Conservation (phyloP, 2,329 filamentous ascomycete genomes). For the Neofusicoccum kwambonambiense region DNA sequence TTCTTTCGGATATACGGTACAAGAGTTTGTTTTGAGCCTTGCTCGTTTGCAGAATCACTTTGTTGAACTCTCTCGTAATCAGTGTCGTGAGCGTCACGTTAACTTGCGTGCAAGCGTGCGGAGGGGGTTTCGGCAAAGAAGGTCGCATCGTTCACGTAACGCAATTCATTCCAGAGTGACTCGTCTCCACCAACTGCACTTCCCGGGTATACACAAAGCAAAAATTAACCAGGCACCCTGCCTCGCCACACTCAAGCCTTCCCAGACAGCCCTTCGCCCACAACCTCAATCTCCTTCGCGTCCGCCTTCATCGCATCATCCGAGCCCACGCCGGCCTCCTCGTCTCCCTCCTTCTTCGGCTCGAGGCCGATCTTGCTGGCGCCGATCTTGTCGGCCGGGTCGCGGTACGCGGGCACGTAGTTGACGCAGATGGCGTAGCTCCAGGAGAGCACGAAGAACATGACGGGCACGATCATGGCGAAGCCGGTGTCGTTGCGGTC, state of each 20-base stretch:
- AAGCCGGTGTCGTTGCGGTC: conserved; percentile 57
- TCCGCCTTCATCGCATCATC: conserved; percentile 27
- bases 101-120: too few species aligned
- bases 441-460: conserved; percentile 49
- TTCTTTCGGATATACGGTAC: too few species aligned
- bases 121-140: too few species aligned
- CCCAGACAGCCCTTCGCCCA: conserved; percentile 32
- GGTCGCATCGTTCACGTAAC: too few species aligned
- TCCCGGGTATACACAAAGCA: too few species aligned
- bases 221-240: neutral
- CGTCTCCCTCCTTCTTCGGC: conserved; percentile 26
- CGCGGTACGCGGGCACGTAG: conserved; percentile 63
- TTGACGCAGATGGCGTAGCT: conserved; percentile 54
- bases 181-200: too few species aligned
- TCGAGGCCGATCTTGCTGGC: conserved; percentile 47
- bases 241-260: conserved; percentile 22
- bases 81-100: too few species aligned
- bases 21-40: too few species aligned
- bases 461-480: conserved; percentile 66
- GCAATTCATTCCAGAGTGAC: too few species aligned
- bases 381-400: conserved; percentile 59
- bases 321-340: conserved; percentile 32
- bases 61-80: too few species aligned
- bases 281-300: conserved; percentile 34
- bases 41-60: too few species aligned